Evolutionary conservation across 148 eudicot species (phyloP), one percentile per base, ranked within the genome.

Genomic region (Pharnaceum exiguum): DNA sequence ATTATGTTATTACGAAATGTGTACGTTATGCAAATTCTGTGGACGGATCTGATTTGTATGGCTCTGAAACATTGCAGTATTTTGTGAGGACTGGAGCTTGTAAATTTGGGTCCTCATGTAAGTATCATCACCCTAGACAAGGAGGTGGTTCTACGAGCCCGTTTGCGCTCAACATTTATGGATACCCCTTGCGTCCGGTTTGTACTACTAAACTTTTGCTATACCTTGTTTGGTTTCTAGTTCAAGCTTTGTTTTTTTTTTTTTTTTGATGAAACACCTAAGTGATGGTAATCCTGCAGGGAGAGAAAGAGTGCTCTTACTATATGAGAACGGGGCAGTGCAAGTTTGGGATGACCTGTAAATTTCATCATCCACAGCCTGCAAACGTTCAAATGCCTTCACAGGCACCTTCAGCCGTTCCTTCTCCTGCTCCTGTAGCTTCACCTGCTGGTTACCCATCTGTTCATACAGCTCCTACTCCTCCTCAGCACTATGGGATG

Each of bases 71-170:
- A 33, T 31, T 81, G 76, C 69, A 93, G 99, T 83, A 85, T 73
- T 93, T 67, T 65, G 77, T 83, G 91, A 79, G 86, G 77, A 89
- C 99, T 31, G 99, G 99, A 42, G 71, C 71, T 57, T 93, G 99
- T 71, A 93, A 89, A 71, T 93, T 68, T 78, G 99, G 99, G 46
- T 74, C 80, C 35, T 85, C 99, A 38, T 93, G 99, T 75, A 93
- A 93, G 77, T 93, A 88, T 69, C 86, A 88, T 65, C 99, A 93
- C 70, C 99, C 99, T 54, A 79, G 84, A 71, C 95, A 83, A 19
- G 96, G 82, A 70, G 79, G 62, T 50, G 84, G 78, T 62, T 72
- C 88, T 63, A 65, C 27, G 24, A 51, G 45, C 51, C 70, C 86
- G 2, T 76, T 76, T 66, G 56, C 79, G 26, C 62, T 88, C 13